Evolutionary conservation across 257 asterid genomes (phyloP).

Genomic region (Apocynum venetum): DNA sequence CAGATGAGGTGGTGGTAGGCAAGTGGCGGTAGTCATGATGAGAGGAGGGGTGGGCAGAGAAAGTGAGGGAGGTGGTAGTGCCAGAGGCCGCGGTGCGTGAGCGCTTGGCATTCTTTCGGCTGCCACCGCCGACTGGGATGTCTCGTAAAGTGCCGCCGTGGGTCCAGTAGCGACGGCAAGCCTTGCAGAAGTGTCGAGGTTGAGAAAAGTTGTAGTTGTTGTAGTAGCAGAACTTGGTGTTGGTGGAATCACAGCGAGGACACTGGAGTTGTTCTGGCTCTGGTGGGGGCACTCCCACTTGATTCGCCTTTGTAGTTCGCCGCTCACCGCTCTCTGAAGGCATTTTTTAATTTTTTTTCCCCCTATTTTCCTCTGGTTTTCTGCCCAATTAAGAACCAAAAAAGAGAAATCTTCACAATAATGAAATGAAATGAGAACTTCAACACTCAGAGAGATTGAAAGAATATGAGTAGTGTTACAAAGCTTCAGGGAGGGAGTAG

Average conservation of each 20-base stretch:
- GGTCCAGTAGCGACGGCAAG: constrained; percentile 99
- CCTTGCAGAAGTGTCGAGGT: constrained; percentile 92
- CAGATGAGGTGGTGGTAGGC: constrained; percentile 30
- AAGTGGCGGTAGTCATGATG: constrained; percentile 53
- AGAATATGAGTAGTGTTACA: background rate
- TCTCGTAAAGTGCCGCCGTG: constrained; percentile 95
- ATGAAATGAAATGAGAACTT: background rate
- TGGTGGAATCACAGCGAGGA: constrained; percentile 91
- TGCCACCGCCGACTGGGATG: constrained; percentile 92
- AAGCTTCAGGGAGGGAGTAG: background rate
- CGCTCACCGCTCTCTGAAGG: constrained; percentile 42
- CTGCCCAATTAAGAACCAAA: background rate
- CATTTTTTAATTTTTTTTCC: constrained; percentile 26
- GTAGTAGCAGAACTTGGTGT: constrained; percentile 93
- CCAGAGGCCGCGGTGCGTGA: constrained; percentile 38
- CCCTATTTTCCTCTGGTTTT: background rate
- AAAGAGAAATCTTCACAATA: background rate
- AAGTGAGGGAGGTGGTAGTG: constrained; percentile 4
- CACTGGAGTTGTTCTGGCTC: constrained; percentile 90
- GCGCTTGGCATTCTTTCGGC: constrained; percentile 84
- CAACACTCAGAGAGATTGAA: background rate
- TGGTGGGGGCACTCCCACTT: constrained; percentile 61
- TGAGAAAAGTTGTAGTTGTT: constrained; percentile 94
- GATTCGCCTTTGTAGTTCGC: constrained; percentile 33
- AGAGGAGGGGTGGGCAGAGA: constrained; percentile 20